Evolutionary conservation across 1,139 yeast genomes (phyloP), one percentile per base, ranked within the genome.

Genomic region (Protomyces lactucae-debilis): DNA sequence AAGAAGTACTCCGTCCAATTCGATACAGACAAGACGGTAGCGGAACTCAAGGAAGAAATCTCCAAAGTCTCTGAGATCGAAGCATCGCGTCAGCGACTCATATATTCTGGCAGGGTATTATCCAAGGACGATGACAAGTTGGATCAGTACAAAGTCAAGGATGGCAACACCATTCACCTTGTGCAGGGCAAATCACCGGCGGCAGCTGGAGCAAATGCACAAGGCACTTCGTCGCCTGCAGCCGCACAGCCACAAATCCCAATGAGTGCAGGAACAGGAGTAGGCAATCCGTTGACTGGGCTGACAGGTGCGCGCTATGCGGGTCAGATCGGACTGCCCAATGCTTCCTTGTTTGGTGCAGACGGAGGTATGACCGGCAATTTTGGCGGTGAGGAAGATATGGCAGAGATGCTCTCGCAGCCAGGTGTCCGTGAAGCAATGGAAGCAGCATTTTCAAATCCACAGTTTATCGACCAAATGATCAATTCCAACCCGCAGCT

Each of bases 221-320:
- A 71, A 21, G 55, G 73, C 5, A 64, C 71, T 4, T 55, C 71
- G n/a, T 64, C 72, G 16, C 65, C 76, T 5, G 85, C 85, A 21
- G 35, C 52, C 3, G 28, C 53, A 23, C 23, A 39, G 18, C 96
- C 97, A 16, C 76, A 86, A 23, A 88, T 86, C 72, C 63, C 63
- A 3, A 81, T 93, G 67, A 85, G 96, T 2, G 83, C 97, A 1
- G 99, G 99, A 2, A 87, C 85, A 69, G 95, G 95, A 14, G 83
- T 96, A 0, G 89, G 87, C 75, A 90, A 93, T 75, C 96, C 96
- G 35, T 79, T 93, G 70, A 93, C 96, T 5, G 97, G 88, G 69
- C 79, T 93, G 70, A 92, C 98, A 0, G 95, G 97, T 52, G 98
- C 98, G 0, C 83, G 98, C 65, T 93, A 91, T 73, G 97, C 98